These are phyloP conservation scores for Umbilicaria muhlenbergii DNA, from an alignment of 495 filamentous ascomycete species.

Conservation along the genomic window DNA sequence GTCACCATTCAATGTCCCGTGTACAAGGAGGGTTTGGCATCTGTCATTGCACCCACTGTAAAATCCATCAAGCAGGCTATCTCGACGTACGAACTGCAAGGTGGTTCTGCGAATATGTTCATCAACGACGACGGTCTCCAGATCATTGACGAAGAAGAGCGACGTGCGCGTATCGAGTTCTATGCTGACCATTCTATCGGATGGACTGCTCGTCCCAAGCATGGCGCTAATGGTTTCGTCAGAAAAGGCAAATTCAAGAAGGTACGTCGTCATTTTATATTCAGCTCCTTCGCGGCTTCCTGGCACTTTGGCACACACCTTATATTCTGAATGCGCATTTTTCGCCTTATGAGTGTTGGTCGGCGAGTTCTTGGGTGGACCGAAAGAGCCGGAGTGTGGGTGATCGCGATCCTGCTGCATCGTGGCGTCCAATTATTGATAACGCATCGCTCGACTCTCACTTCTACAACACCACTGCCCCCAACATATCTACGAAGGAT, in stretches of 20 bases:
- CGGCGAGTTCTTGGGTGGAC: too few relatives aligned
- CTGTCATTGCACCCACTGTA: slow-evolving; percentile 53
- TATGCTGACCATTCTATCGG: slow-evolving; percentile 60
- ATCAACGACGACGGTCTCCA: slow-evolving; percentile 71
- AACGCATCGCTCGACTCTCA: too few relatives aligned
- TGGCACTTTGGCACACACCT: too few relatives aligned
- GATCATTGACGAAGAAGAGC: slow-evolving; percentile 48
- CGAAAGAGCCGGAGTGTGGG: too few relatives aligned
- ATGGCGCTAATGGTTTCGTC: slow-evolving; percentile 42
- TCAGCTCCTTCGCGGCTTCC: neutral
- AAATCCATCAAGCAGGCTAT: slow-evolving; percentile 58
- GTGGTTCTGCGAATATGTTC: slow-evolving; percentile 67
- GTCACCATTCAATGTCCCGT: slow-evolving; percentile 59
- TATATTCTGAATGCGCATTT: too few relatives aligned
- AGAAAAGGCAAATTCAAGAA: slow-evolving; percentile 40
- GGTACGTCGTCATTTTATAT: slow-evolving; percentile 12
- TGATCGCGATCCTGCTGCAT: too few relatives aligned
- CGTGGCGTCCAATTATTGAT: too few relatives aligned
- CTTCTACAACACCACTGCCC: too few relatives aligned
- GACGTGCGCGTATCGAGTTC: slow-evolving; percentile 48
- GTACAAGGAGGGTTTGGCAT: slow-evolving; percentile 53
- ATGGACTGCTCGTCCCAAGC: slow-evolving; percentile 59
- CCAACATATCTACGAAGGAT: too few relatives aligned
- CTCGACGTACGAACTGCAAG: slow-evolving; percentile 65
- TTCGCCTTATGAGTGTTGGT: neutral